Base-by-base conservation (phyloP, 2,329 filamentous ascomycete species). In the Dryadomyces sulphureus region DNA sequence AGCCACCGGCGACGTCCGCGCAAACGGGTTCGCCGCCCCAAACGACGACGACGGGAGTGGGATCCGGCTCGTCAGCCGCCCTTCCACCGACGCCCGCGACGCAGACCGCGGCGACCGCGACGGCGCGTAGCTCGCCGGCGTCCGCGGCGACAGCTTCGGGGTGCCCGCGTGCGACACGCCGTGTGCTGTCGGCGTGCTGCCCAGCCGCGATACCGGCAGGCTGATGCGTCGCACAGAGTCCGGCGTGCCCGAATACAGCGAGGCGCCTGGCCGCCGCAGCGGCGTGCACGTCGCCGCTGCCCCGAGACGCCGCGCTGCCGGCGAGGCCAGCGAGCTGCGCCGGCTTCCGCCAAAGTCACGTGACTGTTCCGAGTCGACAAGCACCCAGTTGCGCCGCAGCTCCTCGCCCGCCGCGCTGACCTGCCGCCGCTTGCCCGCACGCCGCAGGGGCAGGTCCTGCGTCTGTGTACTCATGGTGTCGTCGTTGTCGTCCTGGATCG, bases 361-460 rank as follows among this genome's bases (percentile, higher is more conserved):
- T 38, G 22, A 7, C 16, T 42, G 34, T 51, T 52, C 17, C 58
- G 59, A 39, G 70, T 65, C 65, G 22, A 88, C 76, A 51, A 88
- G 68, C 24, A 88, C 79, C 83, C 83, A 88, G 61, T 79, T 84
- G 46, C 70, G 73, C 25, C 73, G 68, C 6, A 84, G 64, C 38
- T 81, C 75, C 50, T 77, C 71, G 30, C 67, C 64, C 17, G 67
- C 64, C 1, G 65, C 58, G 45, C 65, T 62, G n/a, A 72, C 66
- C 49, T 77, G 74, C 38, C 74, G 65, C 38, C 74, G 65, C 56
- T 77, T 78, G 69, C 22, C 59, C 55, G 3, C 68, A 65, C 8
- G 68, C 65, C 63, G 21, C 11, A 36, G 17, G 16, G 16, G 16
- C 17, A n/a, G 8, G 11, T 36, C 34, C 5, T n/a, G 34, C 14